These are phyloP conservation scores for Yamadazyma dendronema DNA, from an alignment of 1,139 yeast species.

Conservation along the genomic window DNA sequence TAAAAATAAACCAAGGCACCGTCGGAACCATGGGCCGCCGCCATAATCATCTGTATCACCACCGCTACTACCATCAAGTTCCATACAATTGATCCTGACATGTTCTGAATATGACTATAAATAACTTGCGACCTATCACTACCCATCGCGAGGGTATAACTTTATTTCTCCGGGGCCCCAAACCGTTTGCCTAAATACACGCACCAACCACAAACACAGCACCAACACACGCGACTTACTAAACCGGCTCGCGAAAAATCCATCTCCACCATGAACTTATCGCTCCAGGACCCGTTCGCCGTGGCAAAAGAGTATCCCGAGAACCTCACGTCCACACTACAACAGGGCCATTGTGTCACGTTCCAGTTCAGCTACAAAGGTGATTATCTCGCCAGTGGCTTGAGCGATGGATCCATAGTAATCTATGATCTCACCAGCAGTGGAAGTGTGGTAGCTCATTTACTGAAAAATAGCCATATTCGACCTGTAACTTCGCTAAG, in stretches of 20 bases:
- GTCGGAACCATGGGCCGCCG: neutral
- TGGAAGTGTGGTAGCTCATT: conserved; percentile 53
- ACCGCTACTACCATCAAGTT: no score
- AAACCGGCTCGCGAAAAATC: no score
- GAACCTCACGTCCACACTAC: conserved; percentile 63
- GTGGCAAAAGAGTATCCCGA: conserved; percentile 94
- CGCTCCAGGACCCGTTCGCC: conserved; percentile 89
- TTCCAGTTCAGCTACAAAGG: conserved; percentile 75
- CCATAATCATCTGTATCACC: neutral
- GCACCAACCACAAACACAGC: no score
- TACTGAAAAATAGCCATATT: conserved; percentile 59
- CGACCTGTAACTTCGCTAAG: conserved; percentile 72
- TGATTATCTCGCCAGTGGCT: conserved; percentile 86
- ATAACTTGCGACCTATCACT: no score
- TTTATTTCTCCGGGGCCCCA: no score
- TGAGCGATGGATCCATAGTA: conserved; percentile 73
- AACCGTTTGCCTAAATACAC: no score
- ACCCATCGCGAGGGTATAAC: no score
- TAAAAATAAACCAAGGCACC: conserved; percentile 43
- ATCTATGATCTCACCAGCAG: conserved; percentile 69
- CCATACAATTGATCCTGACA: no score
- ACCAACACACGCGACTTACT: no score
- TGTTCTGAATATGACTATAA: no score
- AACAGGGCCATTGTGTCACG: conserved; percentile 70
- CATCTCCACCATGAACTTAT: conserved; percentile 54